Evolutionary conservation across 106 monocot genomes (phyloP).

Genomic region (Allium cepa): DNA sequence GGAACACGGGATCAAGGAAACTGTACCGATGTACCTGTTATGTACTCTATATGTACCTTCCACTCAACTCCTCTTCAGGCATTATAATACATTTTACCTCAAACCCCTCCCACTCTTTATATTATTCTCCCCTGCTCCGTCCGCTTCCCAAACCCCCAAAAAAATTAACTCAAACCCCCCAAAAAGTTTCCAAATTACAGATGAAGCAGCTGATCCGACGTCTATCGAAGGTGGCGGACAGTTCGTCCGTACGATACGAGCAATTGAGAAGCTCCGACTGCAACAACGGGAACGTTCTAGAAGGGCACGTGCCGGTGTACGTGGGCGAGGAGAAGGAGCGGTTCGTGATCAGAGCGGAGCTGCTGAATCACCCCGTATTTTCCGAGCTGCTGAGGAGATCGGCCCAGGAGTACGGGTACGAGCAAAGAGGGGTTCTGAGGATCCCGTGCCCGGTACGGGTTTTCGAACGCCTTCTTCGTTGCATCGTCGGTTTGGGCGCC

Average conservation of each 20-base stretch:
- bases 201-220: constrained; percentile 52
- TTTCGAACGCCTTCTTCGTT: constrained; percentile 22
- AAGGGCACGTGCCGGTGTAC: constrained; percentile 61
- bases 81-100: neutral
- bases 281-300: constrained; percentile 15
- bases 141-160: neutral
- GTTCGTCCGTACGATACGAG: constrained; percentile 13
- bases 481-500: neutral
- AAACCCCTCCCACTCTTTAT: neutral
- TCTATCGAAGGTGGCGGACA: constrained; percentile 33
- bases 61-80: neutral
- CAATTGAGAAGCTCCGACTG: neutral
- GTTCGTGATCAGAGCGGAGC: constrained; percentile 43
- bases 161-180: no score
- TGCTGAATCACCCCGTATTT: constrained; percentile 32
- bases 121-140: neutral
- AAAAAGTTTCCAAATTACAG: neutral
- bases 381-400: constrained; percentile 36
- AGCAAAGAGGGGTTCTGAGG: constrained; percentile 44
- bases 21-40: neutral
- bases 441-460: constrained; percentile 48
- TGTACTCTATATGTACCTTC: constrained; percentile 5
- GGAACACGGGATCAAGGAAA: neutral
- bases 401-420: constrained; percentile 63
- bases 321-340: constrained; percentile 71